phyloP scores from a whole-genome alignment of 257 asterid species.

The Nicotiana sylvestris region DNA sequence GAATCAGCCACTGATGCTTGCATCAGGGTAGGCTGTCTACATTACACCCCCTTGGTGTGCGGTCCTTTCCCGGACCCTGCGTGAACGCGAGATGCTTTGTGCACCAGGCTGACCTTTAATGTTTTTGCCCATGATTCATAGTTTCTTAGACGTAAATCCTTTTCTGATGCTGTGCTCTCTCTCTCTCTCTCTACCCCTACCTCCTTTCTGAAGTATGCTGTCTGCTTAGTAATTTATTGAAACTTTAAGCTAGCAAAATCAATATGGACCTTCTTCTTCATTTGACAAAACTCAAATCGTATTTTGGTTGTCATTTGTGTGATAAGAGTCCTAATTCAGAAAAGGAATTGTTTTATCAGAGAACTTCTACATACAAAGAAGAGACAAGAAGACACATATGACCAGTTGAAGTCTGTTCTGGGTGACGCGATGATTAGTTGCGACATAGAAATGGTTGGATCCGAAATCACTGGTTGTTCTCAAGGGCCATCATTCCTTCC shows the following conservation, averaged over 20 bases:
- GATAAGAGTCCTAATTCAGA: background rate
- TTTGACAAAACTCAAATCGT: background rate
- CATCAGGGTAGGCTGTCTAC: too few relatives aligned
- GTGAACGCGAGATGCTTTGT: too few relatives aligned
- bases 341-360: conserved; percentile 32
- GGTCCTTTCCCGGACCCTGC: too few relatives aligned
- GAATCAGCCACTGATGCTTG: too few relatives aligned
- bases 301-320: background rate
- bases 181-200: background rate
- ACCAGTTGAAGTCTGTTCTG: conserved; percentile 47
- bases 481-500: conserved; percentile 67
- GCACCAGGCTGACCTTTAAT: too few relatives aligned
- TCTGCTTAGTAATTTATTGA: background rate
- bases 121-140: background rate
- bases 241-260: background rate
- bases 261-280: background rate
- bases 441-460: conserved; percentile 66
- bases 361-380: conserved; percentile 60
- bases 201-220: background rate
- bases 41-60: too few relatives aligned
- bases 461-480: conserved; percentile 58
- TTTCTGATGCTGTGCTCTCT: background rate
- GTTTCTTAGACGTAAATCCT: background rate
- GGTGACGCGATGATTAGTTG: conserved; percentile 58
- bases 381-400: conserved; percentile 59